Base-by-base conservation (phyloP, 2,329 filamentous ascomycete genomes). In the Arachnomyces sp. region DNA sequence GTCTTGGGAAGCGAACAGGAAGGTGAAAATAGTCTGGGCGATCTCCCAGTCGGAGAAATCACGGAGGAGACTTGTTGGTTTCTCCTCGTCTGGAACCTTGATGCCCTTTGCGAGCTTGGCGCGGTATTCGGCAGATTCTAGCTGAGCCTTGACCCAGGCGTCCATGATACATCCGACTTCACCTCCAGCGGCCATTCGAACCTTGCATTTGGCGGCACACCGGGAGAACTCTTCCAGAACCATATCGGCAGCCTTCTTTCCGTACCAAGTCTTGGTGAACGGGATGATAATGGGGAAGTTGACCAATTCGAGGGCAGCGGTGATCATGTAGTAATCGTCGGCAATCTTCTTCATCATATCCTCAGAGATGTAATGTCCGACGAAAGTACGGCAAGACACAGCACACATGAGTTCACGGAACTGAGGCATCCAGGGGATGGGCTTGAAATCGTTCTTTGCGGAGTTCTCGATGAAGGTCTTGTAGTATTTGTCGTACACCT, bases 211-310 rank as follows among this genome's bases (percentile, higher is more conserved):
- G 47, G 87, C 85, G 34, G 90, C 84, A 58, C 90, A 95, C 66
- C 87, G 89, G 60, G 82, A 70, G 58, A 96, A 96, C 61, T 94
- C 89, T 36, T 74, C 76, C 49, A 96, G 72, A 28, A 94, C 87
- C 81, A 94, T 87, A 57, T 94, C 86, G 43, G 90, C 81, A 20
- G 88, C 87, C 70, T 89, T 93, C 76, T 95, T 94, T 54, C 90
- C 92, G 58, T 94, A 93, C 88, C 88, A 96, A 4, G 88, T 88
- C 72, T 88, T 90, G 60, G 89, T 95, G 72, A 78, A 96, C 30
- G 90, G 90, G 31, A 96, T 67, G 60, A 96, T 95, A 66, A 96
- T 84, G 44, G 92, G 90, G 72, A 96, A 94, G 72, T 96, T 96
- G 72, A 98, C 92, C 34, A 96, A 77, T 66, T 98, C 92, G 51